phyloP scores from a whole-genome alignment of 177 flowering plant genomes.

The Vitis hybrid region DNA sequence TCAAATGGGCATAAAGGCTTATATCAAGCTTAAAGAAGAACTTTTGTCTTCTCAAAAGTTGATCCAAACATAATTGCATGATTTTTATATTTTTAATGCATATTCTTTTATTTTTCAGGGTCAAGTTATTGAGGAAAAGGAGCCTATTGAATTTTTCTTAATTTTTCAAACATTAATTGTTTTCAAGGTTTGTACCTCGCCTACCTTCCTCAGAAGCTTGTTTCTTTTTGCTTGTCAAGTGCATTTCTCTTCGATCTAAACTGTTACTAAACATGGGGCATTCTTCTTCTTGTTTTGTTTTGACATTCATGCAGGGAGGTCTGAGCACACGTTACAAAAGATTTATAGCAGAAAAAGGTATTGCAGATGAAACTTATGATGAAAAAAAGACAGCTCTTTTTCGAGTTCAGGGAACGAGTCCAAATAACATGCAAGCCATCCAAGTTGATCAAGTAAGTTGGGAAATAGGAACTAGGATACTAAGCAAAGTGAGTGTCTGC shows the following conservation, averaged over 20 bases:
- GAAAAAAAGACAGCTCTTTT: slow-evolving; percentile 52
- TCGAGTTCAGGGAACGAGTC: slow-evolving; percentile 62
- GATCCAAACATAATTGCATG: too few relatives aligned
- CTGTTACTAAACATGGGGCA: background rate
- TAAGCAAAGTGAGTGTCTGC: background rate
- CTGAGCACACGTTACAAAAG: slow-evolving; percentile 44
- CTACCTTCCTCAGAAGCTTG: background rate
- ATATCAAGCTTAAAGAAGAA: too few relatives aligned
- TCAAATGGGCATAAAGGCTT: too few relatives aligned
- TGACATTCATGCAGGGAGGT: slow-evolving; percentile 51
- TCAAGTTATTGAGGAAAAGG: slow-evolving; percentile 48
- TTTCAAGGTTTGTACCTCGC: slow-evolving; percentile 43
- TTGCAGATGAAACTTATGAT: slow-evolving; percentile 46
- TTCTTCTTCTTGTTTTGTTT: background rate
- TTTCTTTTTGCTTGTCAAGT: background rate
- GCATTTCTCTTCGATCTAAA: background rate
- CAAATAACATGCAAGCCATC: slow-evolving; percentile 65
- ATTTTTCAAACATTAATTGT: slow-evolving; percentile 47
- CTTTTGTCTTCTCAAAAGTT: background rate
- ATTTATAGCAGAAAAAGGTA: slow-evolving; percentile 40
- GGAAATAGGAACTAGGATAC: background rate
- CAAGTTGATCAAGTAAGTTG: slow-evolving; percentile 72
- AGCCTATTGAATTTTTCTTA: slow-evolving; percentile 52
- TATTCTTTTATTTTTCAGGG: slow-evolving; percentile 31
- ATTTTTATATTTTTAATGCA: too few relatives aligned